Evolutionary conservation across 805 yeast genomes (phyloP), one percentile per base, ranked within the genome.

Genomic region (Metschnikowia drakensbergensis): DNA sequence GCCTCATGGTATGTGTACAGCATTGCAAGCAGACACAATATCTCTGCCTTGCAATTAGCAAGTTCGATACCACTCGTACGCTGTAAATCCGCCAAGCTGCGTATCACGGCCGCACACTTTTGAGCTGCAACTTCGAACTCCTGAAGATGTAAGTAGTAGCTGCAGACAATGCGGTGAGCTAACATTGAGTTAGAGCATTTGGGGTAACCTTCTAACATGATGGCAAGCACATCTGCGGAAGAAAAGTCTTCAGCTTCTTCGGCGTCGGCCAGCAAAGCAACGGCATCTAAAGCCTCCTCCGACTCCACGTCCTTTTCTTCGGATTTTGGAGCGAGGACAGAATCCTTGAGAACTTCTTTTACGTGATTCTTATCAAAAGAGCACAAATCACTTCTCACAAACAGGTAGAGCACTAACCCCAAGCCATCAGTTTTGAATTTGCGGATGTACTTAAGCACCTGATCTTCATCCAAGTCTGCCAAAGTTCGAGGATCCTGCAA

Each of bases 1-100:
- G 97, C 86, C 63, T 92, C 96, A 59, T 83, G 79, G 60, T 88
- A 85, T 0, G 96, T 87, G 60, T 90, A 88, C 1, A 86, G 76
- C 0, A 83, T 78, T 0, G 94, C 98, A 47, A 88, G 71, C 25
- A 80, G 73, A 33, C 89, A 75, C 6, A 85, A 71, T 23, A 88
- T 67, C 45, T 82, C 86, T 45, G 74, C 75, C 54, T 75, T 80
- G 1, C 90, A 74, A 52, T 81, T 68, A 0, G 63, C 61, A 35
- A 88, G 69, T 7, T 65, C 60, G 6, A 76, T 67, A 0, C 84
- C 83, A 3, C 79, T 67, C 6, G 67, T 63, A 42, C 76, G 63
- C 17, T 75, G 74, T 4, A 75, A 56, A 13, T 72, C 74, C 0
- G 84, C 80, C 8, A 84, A 69, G 3, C 78, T 58, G 3, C 75